Base-by-base conservation (phyloP, 371 early-diverging fungal species). In the Furculomyces boomerangus region DNA sequence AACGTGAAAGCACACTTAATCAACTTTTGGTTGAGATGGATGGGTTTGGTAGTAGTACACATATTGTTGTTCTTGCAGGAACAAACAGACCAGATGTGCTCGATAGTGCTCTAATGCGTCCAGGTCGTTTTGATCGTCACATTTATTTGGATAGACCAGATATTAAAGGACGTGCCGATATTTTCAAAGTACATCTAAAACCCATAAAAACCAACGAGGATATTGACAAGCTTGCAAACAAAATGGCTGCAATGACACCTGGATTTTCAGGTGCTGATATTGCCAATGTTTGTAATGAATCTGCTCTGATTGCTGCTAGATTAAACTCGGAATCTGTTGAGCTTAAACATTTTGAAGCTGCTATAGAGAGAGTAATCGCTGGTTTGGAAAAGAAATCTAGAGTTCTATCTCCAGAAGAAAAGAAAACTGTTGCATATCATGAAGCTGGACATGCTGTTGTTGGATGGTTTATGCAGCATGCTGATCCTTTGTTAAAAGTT, bases 21-120 rank as follows among this genome's bases (percentile, higher is more conserved):
- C 96, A 97, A 72, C 74, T 98, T 43, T 71, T 99, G 55, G 97
- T 97, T 10, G 98, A 98, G 73, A 97, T 99, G 96, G 99, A 99
- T 68, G 99, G 99, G n/a, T 84, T 70, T 51, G 62, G 60, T 13
- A 61, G 62, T 1, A 79, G 73, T 55, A 87, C 95, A 66, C 95
- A 98, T 5, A 88, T 98, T 13, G 92, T 98, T 50, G 83, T 98
- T 52, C 91, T 98, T 63, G 98, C 91, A 1, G 99, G 99, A 3
- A 99, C 99, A 49, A 99, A 99, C 70, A 89, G 93, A 43, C 97
- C 99, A 1, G 98, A 99, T 54, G 75, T 96, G 18, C 72, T 98
- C 24, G 99, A 99, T 65, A 89, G 91, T 56, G 99, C 99, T 0
- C 74, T 99, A 53, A 81, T 91, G 30, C 80, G 99, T 45, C 99